These are phyloP conservation scores for Hortaea werneckii DNA, from an alignment of 2,329 filamentous ascomycete genomes.

Conservation along the genomic window DNA sequence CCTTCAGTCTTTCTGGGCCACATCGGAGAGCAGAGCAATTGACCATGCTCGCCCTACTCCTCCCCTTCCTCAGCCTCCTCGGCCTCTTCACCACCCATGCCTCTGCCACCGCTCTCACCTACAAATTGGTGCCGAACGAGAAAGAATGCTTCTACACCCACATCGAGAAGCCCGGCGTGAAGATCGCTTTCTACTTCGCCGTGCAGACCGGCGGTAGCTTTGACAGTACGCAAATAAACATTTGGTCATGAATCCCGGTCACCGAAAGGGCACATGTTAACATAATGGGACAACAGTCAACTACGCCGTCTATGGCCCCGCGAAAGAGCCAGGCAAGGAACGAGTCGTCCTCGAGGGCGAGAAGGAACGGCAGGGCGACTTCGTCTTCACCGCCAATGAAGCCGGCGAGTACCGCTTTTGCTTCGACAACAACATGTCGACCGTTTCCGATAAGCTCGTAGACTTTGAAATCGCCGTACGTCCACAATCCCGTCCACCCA, in stretches of 20 bases:
- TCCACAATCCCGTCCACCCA: too few species aligned
- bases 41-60: slow-evolving; percentile 16
- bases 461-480: slow-evolving; percentile 93
- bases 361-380: slow-evolving; percentile 93
- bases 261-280: not conserved
- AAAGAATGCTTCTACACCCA: slow-evolving; percentile 89
- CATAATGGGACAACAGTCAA: slow-evolving; percentile 46
- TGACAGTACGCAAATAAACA: slow-evolving; percentile 42
- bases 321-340: slow-evolving; percentile 37
- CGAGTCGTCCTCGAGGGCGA: slow-evolving; percentile 74
- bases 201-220: slow-evolving; percentile 98
- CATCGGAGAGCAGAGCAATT: too few species aligned
- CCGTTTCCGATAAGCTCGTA: slow-evolving; percentile 92
- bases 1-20: too few species aligned
- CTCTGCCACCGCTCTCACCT: slow-evolving; percentile 84
- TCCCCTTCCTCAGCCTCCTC: slow-evolving; percentile 25
- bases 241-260: not conserved
- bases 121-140: slow-evolving; percentile 82
- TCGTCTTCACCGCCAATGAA: slow-evolving; percentile 88
- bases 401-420: slow-evolving; percentile 90
- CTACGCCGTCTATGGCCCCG: slow-evolving; percentile 76
- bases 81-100: slow-evolving; percentile 63
- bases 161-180: slow-evolving; percentile 67
- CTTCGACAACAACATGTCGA: slow-evolving; percentile 98
- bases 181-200: slow-evolving; percentile 97